Conservation (phyloP, 208 protist genomes). For the Wallacemonas sp. region DNA sequence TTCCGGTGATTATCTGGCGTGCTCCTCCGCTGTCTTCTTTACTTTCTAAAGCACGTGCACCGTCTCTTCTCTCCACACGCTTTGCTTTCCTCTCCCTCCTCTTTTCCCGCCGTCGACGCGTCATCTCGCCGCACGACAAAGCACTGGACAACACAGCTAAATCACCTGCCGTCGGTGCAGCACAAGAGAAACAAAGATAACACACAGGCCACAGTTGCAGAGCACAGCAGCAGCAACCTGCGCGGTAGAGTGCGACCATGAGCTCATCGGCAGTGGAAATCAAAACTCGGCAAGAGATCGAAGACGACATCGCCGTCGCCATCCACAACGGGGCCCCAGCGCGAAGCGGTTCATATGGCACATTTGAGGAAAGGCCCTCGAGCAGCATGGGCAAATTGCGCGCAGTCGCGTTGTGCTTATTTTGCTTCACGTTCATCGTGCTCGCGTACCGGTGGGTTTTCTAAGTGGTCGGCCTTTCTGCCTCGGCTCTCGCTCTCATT, state of each 20-base stretch:
- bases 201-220: background rate
- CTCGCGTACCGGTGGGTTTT: slow-evolving; percentile 9
- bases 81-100: too few species aligned
- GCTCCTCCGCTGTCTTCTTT: too few species aligned
- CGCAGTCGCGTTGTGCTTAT: slow-evolving; percentile 7
- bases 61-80: too few species aligned
- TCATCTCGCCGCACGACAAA: too few species aligned
- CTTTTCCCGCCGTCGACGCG: too few species aligned
- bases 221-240: slow-evolving; percentile 8
- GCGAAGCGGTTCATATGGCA: slow-evolving; percentile 15
- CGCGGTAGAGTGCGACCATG: background rate
- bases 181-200: too few species aligned
- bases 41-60: too few species aligned
- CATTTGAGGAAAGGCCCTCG: slow-evolving; percentile 2
- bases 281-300: slow-evolving; percentile 21
- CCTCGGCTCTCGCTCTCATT: too few species aligned
- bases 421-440: slow-evolving; percentile 15
- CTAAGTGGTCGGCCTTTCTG: too few species aligned
- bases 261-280: slow-evolving; percentile 1
- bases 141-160: too few species aligned
- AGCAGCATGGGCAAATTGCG: background rate
- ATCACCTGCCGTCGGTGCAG: too few species aligned
- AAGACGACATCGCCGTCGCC: slow-evolving; percentile 25
- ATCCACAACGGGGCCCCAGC: background rate
- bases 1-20: too few species aligned